Conservation (phyloP, 345 rosid species). For the Reutealis trisperma region DNA sequence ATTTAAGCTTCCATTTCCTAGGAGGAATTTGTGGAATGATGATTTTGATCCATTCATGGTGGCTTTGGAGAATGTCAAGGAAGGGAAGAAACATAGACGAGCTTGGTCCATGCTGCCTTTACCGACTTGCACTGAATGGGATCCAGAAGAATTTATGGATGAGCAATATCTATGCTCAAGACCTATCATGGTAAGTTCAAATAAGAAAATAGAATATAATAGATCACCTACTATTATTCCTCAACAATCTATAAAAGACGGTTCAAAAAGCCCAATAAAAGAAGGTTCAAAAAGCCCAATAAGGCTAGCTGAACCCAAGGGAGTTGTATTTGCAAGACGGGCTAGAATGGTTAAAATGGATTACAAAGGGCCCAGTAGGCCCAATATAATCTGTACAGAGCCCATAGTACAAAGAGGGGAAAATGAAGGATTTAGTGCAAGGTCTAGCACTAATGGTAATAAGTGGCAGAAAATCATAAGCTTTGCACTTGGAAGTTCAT, state of each 20-base stretch:
- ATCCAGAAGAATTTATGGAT: background rate
- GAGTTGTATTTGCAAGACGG: constrained; percentile 27
- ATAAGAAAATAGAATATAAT: background rate
- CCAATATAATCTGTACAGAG: background rate
- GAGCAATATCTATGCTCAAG: background rate
- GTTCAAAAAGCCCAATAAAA: background rate
- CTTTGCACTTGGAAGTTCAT: constrained; percentile 23
- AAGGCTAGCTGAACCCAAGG: constrained; percentile 23
- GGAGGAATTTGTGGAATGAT: constrained; percentile 48
- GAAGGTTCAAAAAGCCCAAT: background rate
- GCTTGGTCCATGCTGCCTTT: constrained; percentile 39
- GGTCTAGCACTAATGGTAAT: background rate
- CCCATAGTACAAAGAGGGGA: constrained; percentile 5
- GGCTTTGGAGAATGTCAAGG: constrained; percentile 50
- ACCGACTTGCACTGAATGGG: constrained; percentile 1
- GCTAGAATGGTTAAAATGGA: constrained; percentile 29
- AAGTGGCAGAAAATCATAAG: constrained; percentile 36
- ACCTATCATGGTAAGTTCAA: background rate
- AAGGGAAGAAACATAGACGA: constrained; percentile 31
- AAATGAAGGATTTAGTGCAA: background rate
- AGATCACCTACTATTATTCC: background rate
- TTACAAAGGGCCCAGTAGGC: constrained; percentile 6
- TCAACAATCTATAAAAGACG: background rate
- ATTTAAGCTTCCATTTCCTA: constrained; percentile 28
- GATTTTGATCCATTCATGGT: constrained; percentile 60